Base-by-base conservation (phyloP, 108 stramenopile species). In the Nannochloropsis gaditana region DNA sequence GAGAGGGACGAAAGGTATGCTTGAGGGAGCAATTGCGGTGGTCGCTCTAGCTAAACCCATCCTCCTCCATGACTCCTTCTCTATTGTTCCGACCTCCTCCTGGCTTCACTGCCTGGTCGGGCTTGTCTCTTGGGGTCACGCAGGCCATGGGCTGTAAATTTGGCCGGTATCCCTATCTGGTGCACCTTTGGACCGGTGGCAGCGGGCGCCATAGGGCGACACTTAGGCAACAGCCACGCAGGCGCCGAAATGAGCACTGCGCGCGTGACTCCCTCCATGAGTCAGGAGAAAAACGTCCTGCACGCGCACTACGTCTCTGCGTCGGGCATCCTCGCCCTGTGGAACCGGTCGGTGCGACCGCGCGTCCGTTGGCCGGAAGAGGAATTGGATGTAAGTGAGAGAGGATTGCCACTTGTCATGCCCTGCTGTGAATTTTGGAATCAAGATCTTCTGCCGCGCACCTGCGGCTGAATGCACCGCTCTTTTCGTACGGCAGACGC, bases 211-310 rank as follows among this genome's bases (percentile, higher is more conserved):
- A 73, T 73, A 15, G 59, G 59, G 19, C 59, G 59, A n/a, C 59
- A n/a, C 19, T n/a, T 73, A n/a, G 59, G 59, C 8, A 73, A 73
- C 3, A n/a, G 19, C 59, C n/a, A 15, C 59, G 59, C 59, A 73
- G 59, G 59, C n/a, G 59, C 59, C 15, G 59, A 73, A n/a, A 73
- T 73, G 59, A 73, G 59, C 59, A 73, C 59, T 8, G 59, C 59
- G 19, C 59, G 59, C 8, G 59, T 73, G 59, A 73, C 59, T n/a
- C 59, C 59, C 2, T 73, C n/a, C 6, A 73, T 73, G 59, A 2
- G 1, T 15, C 59, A 73, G 59, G 59, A 73, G 59, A 73, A 73
- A 73, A 73, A 73, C n/a, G 59, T 73, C 19, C 59, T 73, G 5
- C 59, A 73, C 59, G 59, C 59, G 15, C 19, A n/a, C 59, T 73